Percentiles rank a stretch among this genome's conserved stretches.
These are phyloP conservation scores for Detonula confervacea DNA, from an alignment of 352 stramenopile species.

Conservation along the genomic window DNA sequence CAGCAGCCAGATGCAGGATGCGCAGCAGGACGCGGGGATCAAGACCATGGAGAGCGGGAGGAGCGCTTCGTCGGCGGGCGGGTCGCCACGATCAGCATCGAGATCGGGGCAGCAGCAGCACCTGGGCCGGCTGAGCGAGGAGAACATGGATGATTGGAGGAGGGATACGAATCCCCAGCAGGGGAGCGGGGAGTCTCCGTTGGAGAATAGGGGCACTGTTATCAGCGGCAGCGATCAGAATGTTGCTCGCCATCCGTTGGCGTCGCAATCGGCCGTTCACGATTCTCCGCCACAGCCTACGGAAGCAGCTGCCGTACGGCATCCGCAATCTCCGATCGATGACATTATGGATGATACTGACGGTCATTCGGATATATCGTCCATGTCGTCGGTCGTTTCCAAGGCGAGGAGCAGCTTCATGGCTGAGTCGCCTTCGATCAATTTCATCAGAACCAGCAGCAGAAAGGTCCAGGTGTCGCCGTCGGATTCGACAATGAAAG, in stretches of 20 bases:
- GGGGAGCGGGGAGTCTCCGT: slow-evolving; percentile 25
- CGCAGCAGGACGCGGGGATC: slow-evolving; percentile 28
- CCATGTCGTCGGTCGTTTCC: slow-evolving; percentile 50
- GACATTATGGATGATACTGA: too few species aligned
- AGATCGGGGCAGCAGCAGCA: not conserved
- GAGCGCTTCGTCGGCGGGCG: not conserved
- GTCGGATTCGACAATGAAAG: too few species aligned
- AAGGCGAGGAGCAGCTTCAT: slow-evolving; percentile 34
- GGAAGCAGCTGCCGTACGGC: too few species aligned
- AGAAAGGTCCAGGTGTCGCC: slow-evolving; percentile 2
- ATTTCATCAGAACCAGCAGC: not conserved
- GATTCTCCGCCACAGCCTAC: too few species aligned
- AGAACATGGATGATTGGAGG: slow-evolving; percentile 6
- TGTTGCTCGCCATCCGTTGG: too few species aligned
- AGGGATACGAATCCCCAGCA: not conserved
- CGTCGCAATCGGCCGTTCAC: too few species aligned
- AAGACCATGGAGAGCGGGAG: slow-evolving; percentile 26
- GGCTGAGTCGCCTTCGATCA: not conserved
- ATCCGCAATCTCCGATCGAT: too few species aligned
- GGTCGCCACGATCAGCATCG: not conserved
- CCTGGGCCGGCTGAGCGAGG: not conserved
- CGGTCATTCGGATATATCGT: slow-evolving; percentile 45
- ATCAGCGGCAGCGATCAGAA: too few species aligned
- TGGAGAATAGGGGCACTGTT: too few species aligned
- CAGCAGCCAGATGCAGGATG: too few species aligned